Conservation (phyloP, 176 grass and related monocot species). For the Aegilops sharonensis region DNA sequence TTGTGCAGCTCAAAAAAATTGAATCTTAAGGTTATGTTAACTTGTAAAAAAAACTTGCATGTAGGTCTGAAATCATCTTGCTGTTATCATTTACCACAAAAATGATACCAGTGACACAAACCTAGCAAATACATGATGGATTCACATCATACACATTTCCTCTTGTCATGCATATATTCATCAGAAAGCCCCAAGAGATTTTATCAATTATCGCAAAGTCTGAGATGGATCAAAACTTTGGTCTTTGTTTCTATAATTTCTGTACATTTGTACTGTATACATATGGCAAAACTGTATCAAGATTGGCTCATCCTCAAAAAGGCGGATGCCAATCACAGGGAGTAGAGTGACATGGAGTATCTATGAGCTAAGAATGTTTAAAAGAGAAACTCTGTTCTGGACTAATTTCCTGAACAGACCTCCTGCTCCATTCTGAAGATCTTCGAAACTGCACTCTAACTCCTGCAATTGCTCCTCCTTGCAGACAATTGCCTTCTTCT, state of each 20-base stretch:
- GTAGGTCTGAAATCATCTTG: too few species aligned
- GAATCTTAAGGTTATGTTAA: too few species aligned
- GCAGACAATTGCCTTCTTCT: constrained; percentile 9
- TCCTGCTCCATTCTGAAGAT: constrained; percentile 11
- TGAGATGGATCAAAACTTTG: constrained; percentile 12
- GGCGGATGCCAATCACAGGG: constrained; percentile 13
- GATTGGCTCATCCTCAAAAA: not conserved
- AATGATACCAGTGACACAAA: too few species aligned
- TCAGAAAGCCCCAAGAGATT: not conserved
- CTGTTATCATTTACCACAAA: too few species aligned
- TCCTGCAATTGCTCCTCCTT: constrained; percentile 29
- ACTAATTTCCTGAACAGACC: constrained; percentile 17
- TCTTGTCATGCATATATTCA: not conserved
- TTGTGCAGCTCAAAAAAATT: too few species aligned
- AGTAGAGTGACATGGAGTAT: not conserved
- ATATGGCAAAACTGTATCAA: too few species aligned
- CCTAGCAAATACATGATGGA: not conserved
- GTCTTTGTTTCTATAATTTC: not conserved
- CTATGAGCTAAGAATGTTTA: constrained; percentile 26
- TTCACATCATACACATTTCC: not conserved
- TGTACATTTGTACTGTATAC: not conserved
- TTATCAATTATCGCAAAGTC: not conserved
- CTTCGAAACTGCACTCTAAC: constrained; percentile 17
- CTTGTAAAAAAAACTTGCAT: too few species aligned
- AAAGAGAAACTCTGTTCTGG: constrained; percentile 29